These are phyloP conservation scores for Stenogyne calaminthoides DNA, from an alignment of 305 asterid species.

Conservation along the genomic window DNA sequence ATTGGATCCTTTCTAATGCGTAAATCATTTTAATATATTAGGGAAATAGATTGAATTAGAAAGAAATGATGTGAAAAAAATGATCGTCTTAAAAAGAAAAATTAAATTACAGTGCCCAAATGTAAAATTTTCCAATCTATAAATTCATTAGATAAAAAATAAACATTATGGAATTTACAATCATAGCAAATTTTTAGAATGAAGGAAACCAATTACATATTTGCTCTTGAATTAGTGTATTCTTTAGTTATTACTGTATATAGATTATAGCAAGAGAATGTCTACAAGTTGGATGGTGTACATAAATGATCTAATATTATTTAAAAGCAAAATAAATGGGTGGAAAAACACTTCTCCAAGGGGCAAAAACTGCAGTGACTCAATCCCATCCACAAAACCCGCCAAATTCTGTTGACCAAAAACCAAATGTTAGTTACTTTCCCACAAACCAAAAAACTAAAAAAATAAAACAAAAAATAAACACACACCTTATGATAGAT, in stretches of 20 bases:
- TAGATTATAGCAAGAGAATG: not conserved
- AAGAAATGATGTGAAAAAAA: no score
- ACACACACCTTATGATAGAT: not conserved
- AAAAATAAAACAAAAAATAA: not conserved
- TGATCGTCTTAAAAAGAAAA: not conserved
- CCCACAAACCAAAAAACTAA: constrained; percentile 9
- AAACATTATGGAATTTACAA: no score
- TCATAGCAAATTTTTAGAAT: not conserved
- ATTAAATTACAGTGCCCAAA: no score
- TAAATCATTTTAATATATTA: no score
- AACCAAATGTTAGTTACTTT: constrained; percentile 32
- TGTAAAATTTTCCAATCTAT: no score
- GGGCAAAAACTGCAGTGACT: constrained; percentile 26
- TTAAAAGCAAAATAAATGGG: constrained; percentile 20
- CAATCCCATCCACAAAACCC: constrained; percentile 44
- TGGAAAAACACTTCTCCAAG: constrained; percentile 23
- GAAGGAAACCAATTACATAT: not conserved
- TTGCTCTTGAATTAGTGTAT: not conserved
- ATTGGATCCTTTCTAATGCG: not conserved
- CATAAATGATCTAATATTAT: constrained; percentile 12
- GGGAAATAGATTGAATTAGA: not conserved
- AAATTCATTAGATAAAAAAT: no score
- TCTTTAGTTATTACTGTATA: not conserved
- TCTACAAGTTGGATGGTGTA: constrained; percentile 32
- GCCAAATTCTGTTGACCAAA: constrained; percentile 36